Conservation (phyloP, 2,329 filamentous ascomycete genomes). For the Exophiala phaeomuriformis region DNA sequence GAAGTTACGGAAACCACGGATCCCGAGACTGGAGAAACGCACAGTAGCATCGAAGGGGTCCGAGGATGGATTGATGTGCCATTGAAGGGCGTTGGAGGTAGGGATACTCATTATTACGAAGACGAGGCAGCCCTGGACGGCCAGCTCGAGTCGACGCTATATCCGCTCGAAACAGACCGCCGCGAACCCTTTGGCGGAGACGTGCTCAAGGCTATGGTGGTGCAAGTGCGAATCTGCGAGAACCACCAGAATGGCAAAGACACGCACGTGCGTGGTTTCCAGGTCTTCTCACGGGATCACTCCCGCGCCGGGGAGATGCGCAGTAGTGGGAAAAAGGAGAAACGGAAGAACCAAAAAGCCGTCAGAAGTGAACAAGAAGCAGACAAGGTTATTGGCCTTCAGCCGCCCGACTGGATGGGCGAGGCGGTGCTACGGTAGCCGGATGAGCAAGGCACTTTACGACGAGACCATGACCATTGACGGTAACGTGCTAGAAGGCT, state of each 20-base stretch:
- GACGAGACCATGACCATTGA: no score
- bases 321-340: slow-evolving; percentile 21
- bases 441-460: no score
- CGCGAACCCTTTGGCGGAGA: slow-evolving; percentile 47
- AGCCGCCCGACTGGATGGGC: slow-evolving; percentile 45
- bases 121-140: slow-evolving; percentile 13
- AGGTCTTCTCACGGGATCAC: slow-evolving; percentile 61
- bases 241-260: slow-evolving; percentile 99
- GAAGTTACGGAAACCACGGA: slow-evolving; percentile 60
- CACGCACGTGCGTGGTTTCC: slow-evolving; percentile 89
- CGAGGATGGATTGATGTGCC: slow-evolving; percentile 87
- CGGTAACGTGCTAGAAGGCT: no score
- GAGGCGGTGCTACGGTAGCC: slow-evolving; percentile 41
- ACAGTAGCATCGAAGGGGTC: slow-evolving; percentile 25
- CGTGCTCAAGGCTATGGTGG: slow-evolving; percentile 76
- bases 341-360: slow-evolving; percentile 21
- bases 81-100: slow-evolving; percentile 53
- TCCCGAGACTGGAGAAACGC: slow-evolving; percentile 24
- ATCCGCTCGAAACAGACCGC: slow-evolving; percentile 8
- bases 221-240: slow-evolving; percentile 85
- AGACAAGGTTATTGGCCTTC: slow-evolving; percentile 31
- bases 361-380: slow-evolving; percentile 28
- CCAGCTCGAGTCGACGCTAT: slow-evolving; percentile 15
- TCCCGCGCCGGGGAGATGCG: slow-evolving; percentile 12
- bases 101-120: slow-evolving; percentile 28